These are phyloP conservation scores for Malus domestica DNA, from an alignment of 306 rosid species.

Conservation along the genomic window DNA sequence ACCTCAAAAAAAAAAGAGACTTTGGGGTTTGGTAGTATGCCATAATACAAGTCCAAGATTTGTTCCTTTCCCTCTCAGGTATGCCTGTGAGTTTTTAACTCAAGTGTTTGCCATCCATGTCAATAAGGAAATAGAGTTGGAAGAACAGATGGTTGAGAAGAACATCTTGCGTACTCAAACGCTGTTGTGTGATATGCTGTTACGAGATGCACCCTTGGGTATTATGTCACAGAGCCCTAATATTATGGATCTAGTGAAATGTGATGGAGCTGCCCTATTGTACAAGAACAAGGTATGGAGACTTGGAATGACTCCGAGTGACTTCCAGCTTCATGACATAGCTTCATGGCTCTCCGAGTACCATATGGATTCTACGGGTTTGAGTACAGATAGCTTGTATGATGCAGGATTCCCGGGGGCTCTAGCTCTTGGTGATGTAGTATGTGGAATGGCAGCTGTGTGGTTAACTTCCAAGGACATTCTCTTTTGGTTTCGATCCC, in stretches of 20 bases:
- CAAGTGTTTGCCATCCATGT: slow-evolving; percentile 97
- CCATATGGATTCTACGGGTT: slow-evolving; percentile 91
- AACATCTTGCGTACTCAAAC: slow-evolving; percentile 86
- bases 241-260: slow-evolving; percentile 92
- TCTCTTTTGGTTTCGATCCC: slow-evolving; percentile 86
- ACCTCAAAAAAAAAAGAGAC: slow-evolving; percentile 76
- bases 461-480: slow-evolving; percentile 62
- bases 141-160: slow-evolving; percentile 75
- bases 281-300: slow-evolving; percentile 70
- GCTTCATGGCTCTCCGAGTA: slow-evolving; percentile 56
- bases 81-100: slow-evolving; percentile 92
- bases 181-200: slow-evolving; percentile 86
- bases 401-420: slow-evolving; percentile 88
- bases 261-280: slow-evolving; percentile 85
- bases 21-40: slow-evolving; percentile 97
- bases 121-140: slow-evolving; percentile 80
- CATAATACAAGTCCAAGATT: slow-evolving; percentile 86
- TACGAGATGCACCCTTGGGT: slow-evolving; percentile 92
- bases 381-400: slow-evolving; percentile 88
- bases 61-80: slow-evolving; percentile 95
- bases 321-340: slow-evolving; percentile 64
- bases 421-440: slow-evolving; percentile 53
- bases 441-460: slow-evolving; percentile 96
- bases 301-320: slow-evolving; percentile 70
- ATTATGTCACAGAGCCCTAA: slow-evolving; percentile 84